These are phyloP conservation scores for Porpolomopsis calyptriformis DNA, from an alignment of 768 basidiomycete genomes.

Conservation along the genomic window DNA sequence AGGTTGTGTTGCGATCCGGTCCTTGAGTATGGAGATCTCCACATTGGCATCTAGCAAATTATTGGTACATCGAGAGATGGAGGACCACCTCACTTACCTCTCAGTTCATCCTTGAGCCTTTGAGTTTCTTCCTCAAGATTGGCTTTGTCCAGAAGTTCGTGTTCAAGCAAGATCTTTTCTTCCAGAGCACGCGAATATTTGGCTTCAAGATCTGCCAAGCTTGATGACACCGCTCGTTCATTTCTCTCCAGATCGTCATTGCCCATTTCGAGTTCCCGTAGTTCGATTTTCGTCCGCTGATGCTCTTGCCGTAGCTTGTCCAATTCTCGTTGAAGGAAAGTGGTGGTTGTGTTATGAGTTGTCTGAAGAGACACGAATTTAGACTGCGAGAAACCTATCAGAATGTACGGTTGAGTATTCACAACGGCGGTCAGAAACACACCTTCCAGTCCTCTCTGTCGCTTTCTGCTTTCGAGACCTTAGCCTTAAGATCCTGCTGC, in stretches of 20 bases:
- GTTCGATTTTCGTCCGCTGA: conserved; percentile 57
- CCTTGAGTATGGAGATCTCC: conserved; percentile 74
- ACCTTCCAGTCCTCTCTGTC: conserved; percentile 95
- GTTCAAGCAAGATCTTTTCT: conserved; percentile 94
- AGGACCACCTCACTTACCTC: conserved; percentile 45
- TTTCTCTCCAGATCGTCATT: conserved; percentile 96
- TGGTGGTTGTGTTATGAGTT: conserved; percentile 79
- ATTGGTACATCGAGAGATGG: neutral
- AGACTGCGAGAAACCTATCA: conserved; percentile 8
- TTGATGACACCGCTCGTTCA: conserved; percentile 80
- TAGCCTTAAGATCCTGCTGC: conserved; percentile 69
- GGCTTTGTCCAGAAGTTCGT: conserved; percentile 87
- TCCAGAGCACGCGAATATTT: conserved; percentile 87
- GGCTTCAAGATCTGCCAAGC: conserved; percentile 72
- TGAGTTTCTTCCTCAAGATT: conserved; percentile 85
- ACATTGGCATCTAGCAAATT: conserved; percentile 60
- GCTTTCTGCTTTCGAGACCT: conserved; percentile 54
- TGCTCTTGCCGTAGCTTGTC: conserved; percentile 71
- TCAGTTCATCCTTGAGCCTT: conserved; percentile 81
- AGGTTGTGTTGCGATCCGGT: conserved; percentile 45
- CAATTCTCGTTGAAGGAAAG: conserved; percentile 85
- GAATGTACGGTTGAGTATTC: neutral
- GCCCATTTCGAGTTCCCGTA: conserved; percentile 90
- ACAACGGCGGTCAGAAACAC: too few species aligned
- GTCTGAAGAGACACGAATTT: conserved; percentile 87